Evolutionary conservation across 805 yeast species (phyloP).

Genomic region (Saturnispora mendoncae): DNA sequence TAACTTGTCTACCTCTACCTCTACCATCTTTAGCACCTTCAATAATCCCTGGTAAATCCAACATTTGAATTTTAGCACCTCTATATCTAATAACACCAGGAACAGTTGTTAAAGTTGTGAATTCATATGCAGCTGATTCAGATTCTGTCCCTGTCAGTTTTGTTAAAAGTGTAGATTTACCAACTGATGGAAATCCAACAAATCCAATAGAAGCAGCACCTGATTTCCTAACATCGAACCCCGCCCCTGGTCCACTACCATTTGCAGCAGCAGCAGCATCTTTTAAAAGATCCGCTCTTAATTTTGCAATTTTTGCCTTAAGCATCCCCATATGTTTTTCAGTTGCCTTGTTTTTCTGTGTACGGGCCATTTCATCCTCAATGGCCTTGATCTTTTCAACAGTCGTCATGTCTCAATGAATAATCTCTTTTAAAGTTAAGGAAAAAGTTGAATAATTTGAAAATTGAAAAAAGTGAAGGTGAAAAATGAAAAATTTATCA

Average conservation of each 20-base stretch:
- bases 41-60: conserved; percentile 83
- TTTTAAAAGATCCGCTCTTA: conserved; percentile 82
- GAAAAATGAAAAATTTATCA: not conserved
- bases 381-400: conserved; percentile 74
- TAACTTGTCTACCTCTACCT: conserved; percentile 93
- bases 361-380: conserved; percentile 96
- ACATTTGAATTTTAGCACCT: conserved; percentile 96
- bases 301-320: conserved; percentile 91
- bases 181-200: conserved; percentile 97
- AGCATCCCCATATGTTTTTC: conserved; percentile 95
- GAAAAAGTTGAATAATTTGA: not conserved
- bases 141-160: conserved; percentile 93
- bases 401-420: conserved; percentile 42
- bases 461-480: not conserved
- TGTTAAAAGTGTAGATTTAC: conserved; percentile 75
- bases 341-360: conserved; percentile 97
- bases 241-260: conserved; percentile 92
- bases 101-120: conserved; percentile 94
- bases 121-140: conserved; percentile 97
- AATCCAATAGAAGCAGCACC: conserved; percentile 98
- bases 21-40: conserved; percentile 90
- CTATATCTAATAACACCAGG: conserved; percentile 94
- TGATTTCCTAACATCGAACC: conserved; percentile 97
- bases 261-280: conserved; percentile 57
- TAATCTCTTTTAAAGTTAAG: not conserved